These are phyloP conservation scores for Haplosporangium gracile DNA, from an alignment of 192 early-diverging fungal species.

Conservation along the genomic window DNA sequence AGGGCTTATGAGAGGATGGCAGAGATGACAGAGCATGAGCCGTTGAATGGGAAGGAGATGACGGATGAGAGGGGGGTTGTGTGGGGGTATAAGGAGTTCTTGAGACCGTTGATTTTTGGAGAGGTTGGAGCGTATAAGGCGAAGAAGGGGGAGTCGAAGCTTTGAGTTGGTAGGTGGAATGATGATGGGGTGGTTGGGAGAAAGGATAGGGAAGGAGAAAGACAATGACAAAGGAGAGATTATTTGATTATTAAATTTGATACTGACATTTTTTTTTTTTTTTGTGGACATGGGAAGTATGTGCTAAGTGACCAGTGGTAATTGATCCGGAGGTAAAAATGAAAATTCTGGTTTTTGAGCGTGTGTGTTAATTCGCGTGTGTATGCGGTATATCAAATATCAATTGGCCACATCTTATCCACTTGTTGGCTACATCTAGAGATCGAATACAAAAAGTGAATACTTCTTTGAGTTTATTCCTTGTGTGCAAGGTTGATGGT, in stretches of 20 bases:
- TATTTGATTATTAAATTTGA: background rate
- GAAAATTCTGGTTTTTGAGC: no score
- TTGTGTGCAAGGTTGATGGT: no score
- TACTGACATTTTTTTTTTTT: no score
- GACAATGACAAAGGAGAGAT: background rate
- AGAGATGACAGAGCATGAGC: constrained; percentile 52
- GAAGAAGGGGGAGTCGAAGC: background rate
- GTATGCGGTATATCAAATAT: no score
- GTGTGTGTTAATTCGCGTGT: no score
- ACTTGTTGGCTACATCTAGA: no score
- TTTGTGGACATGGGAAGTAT: no score
- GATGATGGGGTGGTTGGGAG: background rate
- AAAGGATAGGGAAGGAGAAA: background rate
- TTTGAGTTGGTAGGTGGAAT: background rate
- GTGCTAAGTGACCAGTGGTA: no score
- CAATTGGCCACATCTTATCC: no score
- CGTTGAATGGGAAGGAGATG: constrained; percentile 50
- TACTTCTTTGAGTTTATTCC: no score
- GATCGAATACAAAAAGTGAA: no score
- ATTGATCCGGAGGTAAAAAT: no score
- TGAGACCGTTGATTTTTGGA: constrained; percentile 47
- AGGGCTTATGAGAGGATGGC: constrained; percentile 76
- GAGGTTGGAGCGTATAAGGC: constrained; percentile 30
- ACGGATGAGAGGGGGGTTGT: constrained; percentile 54
- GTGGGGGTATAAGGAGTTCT: constrained; percentile 62